phyloP scores from a whole-genome alignment of 129 eudicot species.

The Gnaphalium uliginosum region DNA sequence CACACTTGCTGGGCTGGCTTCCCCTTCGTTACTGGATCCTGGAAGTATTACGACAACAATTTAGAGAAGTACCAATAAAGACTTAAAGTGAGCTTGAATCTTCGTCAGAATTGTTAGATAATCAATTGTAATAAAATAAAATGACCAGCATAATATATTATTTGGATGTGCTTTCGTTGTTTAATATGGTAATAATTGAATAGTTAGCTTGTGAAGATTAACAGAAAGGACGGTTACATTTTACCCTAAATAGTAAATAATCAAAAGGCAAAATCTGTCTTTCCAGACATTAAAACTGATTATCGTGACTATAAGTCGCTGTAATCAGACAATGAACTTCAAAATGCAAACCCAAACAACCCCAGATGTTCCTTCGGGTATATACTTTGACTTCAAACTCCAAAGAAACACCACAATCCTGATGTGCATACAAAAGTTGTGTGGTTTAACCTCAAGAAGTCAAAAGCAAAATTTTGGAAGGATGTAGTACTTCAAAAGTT shows the following conservation, averaged over 20 bases:
- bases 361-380: neutral
- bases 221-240: neutral
- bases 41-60: slow-evolving; percentile 16
- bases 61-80: neutral
- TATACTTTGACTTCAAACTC: neutral
- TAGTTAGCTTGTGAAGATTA: neutral
- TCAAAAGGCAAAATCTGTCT: no score
- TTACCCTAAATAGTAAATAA: neutral
- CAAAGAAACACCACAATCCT: neutral
- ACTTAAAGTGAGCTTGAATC: neutral
- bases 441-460: slow-evolving; percentile 3
- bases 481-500: neutral
- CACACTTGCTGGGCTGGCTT: slow-evolving; percentile 56
- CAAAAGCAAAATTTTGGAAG: neutral
- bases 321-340: neutral
- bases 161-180: neutral
- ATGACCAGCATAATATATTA: no score
- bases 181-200: neutral
- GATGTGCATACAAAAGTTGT: no score
- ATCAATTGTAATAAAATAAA: no score
- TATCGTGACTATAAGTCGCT: neutral
- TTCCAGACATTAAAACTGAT: neutral
- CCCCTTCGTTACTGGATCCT: slow-evolving; percentile 69
- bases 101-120: no score
- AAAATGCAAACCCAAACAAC: neutral